Evolutionary conservation across 75 land plant species (phyloP).

Genomic region (Ceratopteris richardii): DNA sequence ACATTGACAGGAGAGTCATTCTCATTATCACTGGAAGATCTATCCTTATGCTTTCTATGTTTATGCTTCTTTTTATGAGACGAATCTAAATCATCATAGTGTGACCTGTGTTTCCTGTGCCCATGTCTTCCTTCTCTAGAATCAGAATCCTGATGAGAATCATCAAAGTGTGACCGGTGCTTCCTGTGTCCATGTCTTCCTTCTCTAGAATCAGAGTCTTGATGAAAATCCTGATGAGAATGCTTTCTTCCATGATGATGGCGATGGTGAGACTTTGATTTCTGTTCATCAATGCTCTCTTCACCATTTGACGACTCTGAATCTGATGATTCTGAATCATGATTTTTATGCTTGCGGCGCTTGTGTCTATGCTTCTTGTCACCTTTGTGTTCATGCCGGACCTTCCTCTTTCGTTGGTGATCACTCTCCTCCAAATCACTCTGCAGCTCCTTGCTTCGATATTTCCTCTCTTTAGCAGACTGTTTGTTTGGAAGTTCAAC

Average conservation of each 20-base stretch:
- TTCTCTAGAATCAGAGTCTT: slow-evolving; percentile 23
- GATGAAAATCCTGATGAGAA: background rate
- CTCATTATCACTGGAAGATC: slow-evolving; percentile 9
- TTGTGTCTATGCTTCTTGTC: slow-evolving; percentile 2
- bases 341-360: background rate
- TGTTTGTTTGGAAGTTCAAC: background rate
- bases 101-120: slow-evolving; percentile 5
- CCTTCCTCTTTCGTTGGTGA: slow-evolving; percentile 3
- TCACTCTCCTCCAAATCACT: slow-evolving; percentile 1
- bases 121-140: slow-evolving; percentile 25
- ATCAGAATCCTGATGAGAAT: background rate
- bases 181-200: slow-evolving; percentile 16
- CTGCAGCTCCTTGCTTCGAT: background rate
- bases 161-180: slow-evolving; percentile 10
- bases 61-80: background rate
- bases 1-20: background rate
- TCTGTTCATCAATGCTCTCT: background rate
- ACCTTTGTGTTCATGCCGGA: background rate
- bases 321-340: background rate
- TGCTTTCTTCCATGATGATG: slow-evolving; percentile 3
- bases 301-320: background rate
- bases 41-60: background rate
- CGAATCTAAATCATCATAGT: slow-evolving; percentile 16
- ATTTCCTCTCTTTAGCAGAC: background rate
- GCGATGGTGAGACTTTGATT: background rate